Conservation (phyloP, 202 grass and related monocot species). For the Eragrostis tef region DNA sequence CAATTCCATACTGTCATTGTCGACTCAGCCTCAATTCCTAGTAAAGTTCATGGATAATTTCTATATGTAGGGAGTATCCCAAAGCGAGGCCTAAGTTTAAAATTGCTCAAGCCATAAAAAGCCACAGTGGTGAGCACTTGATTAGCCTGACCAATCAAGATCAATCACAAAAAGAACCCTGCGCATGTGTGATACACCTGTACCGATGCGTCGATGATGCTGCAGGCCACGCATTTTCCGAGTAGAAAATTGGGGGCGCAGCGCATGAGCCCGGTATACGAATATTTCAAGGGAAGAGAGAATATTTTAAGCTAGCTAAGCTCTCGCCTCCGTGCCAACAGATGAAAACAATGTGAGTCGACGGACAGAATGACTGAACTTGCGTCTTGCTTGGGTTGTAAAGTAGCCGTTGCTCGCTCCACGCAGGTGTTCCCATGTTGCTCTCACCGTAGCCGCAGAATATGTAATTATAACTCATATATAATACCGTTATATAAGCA, state of each 20-base stretch:
- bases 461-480: neutral
- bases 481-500: too few relatives aligned
- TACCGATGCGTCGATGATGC: constrained; percentile 1
- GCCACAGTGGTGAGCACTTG: neutral
- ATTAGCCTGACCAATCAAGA: constrained; percentile 13
- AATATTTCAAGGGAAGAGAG: neutral
- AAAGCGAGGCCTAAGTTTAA: too few relatives aligned
- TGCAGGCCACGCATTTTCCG: constrained; percentile 29
- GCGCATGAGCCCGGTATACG: constrained; percentile 24
- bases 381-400: neutral
- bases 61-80: too few relatives aligned
- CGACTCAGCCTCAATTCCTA: too few relatives aligned
- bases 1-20: neutral
- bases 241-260: constrained; percentile 24
- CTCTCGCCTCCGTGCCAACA: neutral
- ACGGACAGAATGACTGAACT: neutral
- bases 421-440: neutral
- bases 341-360: too few relatives aligned
- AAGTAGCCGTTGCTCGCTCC: neutral
- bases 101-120: neutral
- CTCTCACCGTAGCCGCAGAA: neutral
- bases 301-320: neutral
- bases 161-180: neutral
- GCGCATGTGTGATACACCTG: constrained; percentile 23
- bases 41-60: neutral